Evolutionary conservation across 2,329 filamentous ascomycete genomes (phyloP), one percentile per base, ranked within the genome.

Genomic region (Cordyceps fumosorosea): DNA sequence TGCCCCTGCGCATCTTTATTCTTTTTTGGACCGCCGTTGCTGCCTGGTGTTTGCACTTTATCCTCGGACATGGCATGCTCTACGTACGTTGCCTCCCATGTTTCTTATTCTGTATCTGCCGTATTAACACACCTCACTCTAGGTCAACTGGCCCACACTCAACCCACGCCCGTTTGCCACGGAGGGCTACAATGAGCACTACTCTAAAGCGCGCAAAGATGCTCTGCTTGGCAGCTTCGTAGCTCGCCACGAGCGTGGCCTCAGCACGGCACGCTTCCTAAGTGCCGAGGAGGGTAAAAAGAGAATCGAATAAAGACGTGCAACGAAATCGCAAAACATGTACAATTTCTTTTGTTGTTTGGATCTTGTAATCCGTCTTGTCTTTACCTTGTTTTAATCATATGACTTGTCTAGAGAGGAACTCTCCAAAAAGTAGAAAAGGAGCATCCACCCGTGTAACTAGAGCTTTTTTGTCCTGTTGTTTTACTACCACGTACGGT

Each of bases 111-210:
- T 7, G 29, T 18, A n/a, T 54, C n/a, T 45, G 47, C 48, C 42
- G 12, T 65, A 61, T 66, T 72, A 63, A 72, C 63, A 55, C 55
- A 3, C 14, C 14, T n/a, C 52, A 3, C 12, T 57, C 51, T 65
- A 96, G 92, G 93, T 97, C 67, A 98, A 97, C 77, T 99, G 96
- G 95, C 95, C 95, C 11, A 97, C 96, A 73, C 84, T 99, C 54
- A 96, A 96, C 74, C 93, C 92, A 12, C 88, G 91, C 18, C 86
- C 90, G 2, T 96, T 89, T 76, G 93, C 91, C 3, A 84, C 86
- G 7, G 95, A 99, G 70, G 91, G 91, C 45, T 96, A 93, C 75
- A 87, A 91, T 69, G 92, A 97, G 69, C 90, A 93, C 58, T 85
- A 96, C 67, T 82, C 83, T 67, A 90, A 91, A 72, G 92, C 93